Evolutionary conservation across 192 early-diverging fungal species (phyloP).

Genomic region (Allomyces arbusculus): DNA sequence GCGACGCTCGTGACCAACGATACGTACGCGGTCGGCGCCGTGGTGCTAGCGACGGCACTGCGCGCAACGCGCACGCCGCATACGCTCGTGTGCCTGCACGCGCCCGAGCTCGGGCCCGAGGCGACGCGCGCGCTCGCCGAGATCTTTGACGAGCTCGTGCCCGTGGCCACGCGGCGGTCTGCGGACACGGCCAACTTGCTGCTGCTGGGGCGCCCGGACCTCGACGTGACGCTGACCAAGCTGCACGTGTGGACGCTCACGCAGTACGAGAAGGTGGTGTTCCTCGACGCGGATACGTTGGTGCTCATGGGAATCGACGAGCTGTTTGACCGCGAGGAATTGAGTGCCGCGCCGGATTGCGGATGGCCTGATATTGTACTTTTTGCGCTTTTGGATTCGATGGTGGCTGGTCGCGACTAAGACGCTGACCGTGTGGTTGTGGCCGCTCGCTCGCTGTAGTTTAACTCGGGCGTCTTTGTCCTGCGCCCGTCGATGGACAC

Average conservation of each 20-base stretch:
- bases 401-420: too few relatives aligned
- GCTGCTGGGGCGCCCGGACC: slow-evolving; percentile 75
- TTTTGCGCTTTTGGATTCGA: not conserved
- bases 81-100: slow-evolving; percentile 46
- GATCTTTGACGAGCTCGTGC: slow-evolving; percentile 51
- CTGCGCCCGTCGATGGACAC: slow-evolving; percentile 29
- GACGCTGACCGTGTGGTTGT: too few relatives aligned
- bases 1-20: slow-evolving; percentile 76
- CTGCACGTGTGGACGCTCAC: slow-evolving; percentile 66
- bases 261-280: slow-evolving; percentile 45
- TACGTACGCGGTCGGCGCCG: slow-evolving; percentile 62
- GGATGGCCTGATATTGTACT: slow-evolving; percentile 70
- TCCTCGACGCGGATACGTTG: slow-evolving; percentile 80
- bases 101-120: slow-evolving; percentile 27
- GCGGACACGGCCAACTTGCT: slow-evolving; percentile 28
- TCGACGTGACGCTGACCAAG: slow-evolving; percentile 78
- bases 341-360: slow-evolving; percentile 76
- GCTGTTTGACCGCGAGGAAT: slow-evolving; percentile 43
- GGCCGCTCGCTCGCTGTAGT: not conserved
- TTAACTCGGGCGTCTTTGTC: slow-evolving; percentile 41
- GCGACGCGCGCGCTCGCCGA: slow-evolving; percentile 25
- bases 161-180: slow-evolving; percentile 42
- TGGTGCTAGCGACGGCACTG: slow-evolving; percentile 57
- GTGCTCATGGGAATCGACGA: slow-evolving; percentile 63
- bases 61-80: slow-evolving; percentile 36